Base-by-base conservation (phyloP, 1,284 basidiomycete genomes). In the Malassezia sympodialis region DNA sequence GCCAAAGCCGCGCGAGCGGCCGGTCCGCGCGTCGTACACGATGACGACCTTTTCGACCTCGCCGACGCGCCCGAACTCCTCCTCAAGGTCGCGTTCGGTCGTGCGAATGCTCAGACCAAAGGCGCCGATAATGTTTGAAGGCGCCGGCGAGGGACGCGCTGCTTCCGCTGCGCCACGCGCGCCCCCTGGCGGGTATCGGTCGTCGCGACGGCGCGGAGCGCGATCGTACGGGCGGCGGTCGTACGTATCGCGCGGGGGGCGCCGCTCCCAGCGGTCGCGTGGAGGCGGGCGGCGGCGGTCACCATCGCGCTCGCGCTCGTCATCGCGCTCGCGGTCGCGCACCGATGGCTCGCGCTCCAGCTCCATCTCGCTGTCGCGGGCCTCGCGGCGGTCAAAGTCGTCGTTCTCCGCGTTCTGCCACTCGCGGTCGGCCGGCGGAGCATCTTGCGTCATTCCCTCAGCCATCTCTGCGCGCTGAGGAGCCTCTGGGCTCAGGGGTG, bases 11-110 rank as follows among this genome's bases (percentile, higher is more conserved):
- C 93, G 87, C 51, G 91, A 96, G 56, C 94, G 85, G 72, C 90
- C 90, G 44, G 89, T 90, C 71, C 91, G 80, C 76, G 96, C 90
- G 77, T 98, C 93, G 75, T 96, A 96, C n/a, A 98, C 94, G 65
- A 98, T 90, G 49, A 87, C 87, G 32, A 69, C 72, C 77, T 96
- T 96, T 69, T 93, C 88, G 49, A 96, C 91, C 26, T 84, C 82
- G 21, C 90, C 91, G 65, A 84, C 87, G 42, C 87, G 82, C 66
- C 79, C 82, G 68, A 98, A 98, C 76, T 96, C 90, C 62, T 93
- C 86, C 67, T 96, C 88, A 45, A 98, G 79, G 75, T 96, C 93
- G 40, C 86, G 83, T 76, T 98, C 94, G 56, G 84, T 82, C 3
- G 93, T 96, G 56, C 91, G 83, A 59, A 98, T 93, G 65, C 88